phyloP scores from a whole-genome alignment of 805 yeast species.

The Tanozyma kutaoensis region DNA sequence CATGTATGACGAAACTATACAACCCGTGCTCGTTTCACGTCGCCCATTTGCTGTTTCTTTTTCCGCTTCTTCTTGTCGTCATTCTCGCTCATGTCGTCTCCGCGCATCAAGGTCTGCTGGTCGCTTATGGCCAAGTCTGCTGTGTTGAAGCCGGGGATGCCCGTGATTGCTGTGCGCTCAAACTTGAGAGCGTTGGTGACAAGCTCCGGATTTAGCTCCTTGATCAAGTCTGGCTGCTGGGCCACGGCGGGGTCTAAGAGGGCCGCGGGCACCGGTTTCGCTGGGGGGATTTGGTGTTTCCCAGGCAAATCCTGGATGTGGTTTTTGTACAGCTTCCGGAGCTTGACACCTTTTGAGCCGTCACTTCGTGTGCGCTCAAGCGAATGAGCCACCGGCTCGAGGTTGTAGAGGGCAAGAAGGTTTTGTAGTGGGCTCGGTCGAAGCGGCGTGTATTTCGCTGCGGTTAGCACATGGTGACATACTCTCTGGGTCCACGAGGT shows the following conservation, averaged over 20 bases:
- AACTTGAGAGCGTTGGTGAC: constrained; percentile 40
- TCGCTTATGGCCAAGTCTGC: constrained; percentile 52
- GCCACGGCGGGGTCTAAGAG: constrained; percentile 23
- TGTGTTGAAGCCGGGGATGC: constrained; percentile 68
- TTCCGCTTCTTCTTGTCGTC: constrained; percentile 20
- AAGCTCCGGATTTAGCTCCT: constrained; percentile 35
- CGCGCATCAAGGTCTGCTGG: constrained; percentile 24
- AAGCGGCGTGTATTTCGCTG: constrained; percentile 26
- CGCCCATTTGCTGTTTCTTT: constrained; percentile 22
- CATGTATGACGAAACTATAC: no score
- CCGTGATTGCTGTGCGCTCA: constrained; percentile 52
- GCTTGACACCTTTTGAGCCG: constrained; percentile 84
- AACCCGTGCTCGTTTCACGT: constrained; percentile 24
- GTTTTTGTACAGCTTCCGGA: constrained; percentile 89
- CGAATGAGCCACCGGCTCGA: constrained; percentile 57
- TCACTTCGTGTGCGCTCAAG: constrained; percentile 81
- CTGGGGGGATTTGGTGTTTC: constrained; percentile 47
- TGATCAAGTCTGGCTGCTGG: constrained; percentile 30
- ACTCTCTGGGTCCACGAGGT: constrained; percentile 10
- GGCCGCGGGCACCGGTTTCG: constrained; percentile 20
- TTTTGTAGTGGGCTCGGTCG: constrained; percentile 65
- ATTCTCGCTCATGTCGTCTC: constrained; percentile 25
- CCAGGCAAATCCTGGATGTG: constrained; percentile 84
- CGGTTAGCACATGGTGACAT: constrained; percentile 2
- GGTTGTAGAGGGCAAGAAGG: constrained; percentile 53